Base-by-base conservation (phyloP, 176 grass and related monocot genomes). In the Musa itinerans region DNA sequence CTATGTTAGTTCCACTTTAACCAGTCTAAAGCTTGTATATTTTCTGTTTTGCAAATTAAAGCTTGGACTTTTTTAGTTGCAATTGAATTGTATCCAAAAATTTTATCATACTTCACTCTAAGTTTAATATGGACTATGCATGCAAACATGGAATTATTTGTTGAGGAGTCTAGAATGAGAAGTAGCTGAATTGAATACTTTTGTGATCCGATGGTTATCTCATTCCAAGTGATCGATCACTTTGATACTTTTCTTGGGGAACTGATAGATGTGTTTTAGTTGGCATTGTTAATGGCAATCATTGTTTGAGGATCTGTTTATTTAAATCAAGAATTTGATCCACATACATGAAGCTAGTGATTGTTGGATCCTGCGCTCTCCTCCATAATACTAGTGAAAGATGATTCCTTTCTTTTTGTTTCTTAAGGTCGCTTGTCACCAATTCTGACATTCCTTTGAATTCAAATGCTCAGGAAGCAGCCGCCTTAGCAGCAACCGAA, bases 401-500 rank as follows among this genome's bases (percentile, higher is more conserved):
- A 61, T 43, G 34, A 43, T 43, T 43, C 29, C 3, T 43, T 43
- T 43, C 4, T 43, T 43, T 43, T 43, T 6, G 34, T 43, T 43
- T 43, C 34, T 43, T 6, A 43, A 43, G 34, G 3, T 43, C 4
- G 4, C 0, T 43, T 6, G 34, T 43, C 4, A 43, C 34, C 34
- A 5, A 43, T 43, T 43, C 24, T 15, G 4, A 65, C 4, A 69
- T 50, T 50, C 6, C 51, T 70, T n/a, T 6, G 7, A 9, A 2
- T 70, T 51, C 23, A 70, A 50, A 70, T 70, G 17, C 48, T 73
- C 79, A 97, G 93, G 93, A 89, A 72, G 89, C 86, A 3, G 88
- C 93, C 49, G 83, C 85, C 22, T 52, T 90, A 59, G 93, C 93
- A 0, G 90, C 93, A 53, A 82, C 93, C 22, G 90, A 93, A 84